Evolutionary conservation across 768 basidiomycete species (phyloP), one percentile per base, ranked within the genome.

Genomic region (Lactifluus rugatus): DNA sequence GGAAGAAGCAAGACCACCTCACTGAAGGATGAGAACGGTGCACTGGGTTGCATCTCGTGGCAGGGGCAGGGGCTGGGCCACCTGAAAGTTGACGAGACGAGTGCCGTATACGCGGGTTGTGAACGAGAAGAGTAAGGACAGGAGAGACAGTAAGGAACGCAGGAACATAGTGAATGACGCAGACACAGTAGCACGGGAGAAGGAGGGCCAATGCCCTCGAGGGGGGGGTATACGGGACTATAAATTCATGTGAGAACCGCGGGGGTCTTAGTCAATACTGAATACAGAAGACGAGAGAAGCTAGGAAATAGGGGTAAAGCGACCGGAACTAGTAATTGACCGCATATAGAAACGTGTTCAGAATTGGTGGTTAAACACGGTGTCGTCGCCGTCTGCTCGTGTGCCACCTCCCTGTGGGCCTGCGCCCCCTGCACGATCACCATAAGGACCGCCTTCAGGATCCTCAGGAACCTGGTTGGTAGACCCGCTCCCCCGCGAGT

Each of bases 301-400:
- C n/a, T 16, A 39, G 14, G 17, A 17, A 11, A 11, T 16, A 36
- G 16, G 17, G 37, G 16, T 17, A n/a, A 11, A 36, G 37, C 5
- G 11, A 36, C 11, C 11, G 16, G 14, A 39, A 39, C 37, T 39
- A 39, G 7, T 39, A 17, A 39, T 17, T 39, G 7, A 5, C 16
- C 16, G 16, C 16, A 16, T 39, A 39, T 21, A 34, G 34, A 34
- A 34, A n/a, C n/a, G n/a, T n/a, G n/a, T n/a, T 56, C 45, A 60
- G 49, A 60, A 60, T 42, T 56, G 54, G 45, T 60, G 59, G 44
- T 96, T 95, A 71, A 99, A 98, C 76, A 97, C 96, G 58, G 93
- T 93, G 8, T 91, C 90, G 69, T 96, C 94, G 73, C 96, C n/a
- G n/a, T n/a, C 96, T 52, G 95, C 94, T 81, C 94, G 95, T 63